Conservation (phyloP, 148 eudicot species). For the Rhododendron simsii region DNA sequence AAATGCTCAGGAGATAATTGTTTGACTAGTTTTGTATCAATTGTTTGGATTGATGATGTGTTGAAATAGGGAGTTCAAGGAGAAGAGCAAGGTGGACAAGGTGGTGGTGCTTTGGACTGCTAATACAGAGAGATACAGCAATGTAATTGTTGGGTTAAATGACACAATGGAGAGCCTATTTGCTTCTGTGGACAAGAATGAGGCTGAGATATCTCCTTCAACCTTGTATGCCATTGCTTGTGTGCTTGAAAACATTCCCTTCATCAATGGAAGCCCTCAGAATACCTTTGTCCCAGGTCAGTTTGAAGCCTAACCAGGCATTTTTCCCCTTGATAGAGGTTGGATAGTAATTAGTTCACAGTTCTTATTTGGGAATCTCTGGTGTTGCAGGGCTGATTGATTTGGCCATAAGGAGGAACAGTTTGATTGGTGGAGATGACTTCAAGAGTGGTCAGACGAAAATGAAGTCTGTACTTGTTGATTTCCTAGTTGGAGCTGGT, state of each 20-base stretch:
- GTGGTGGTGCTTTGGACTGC: slow-evolving; percentile 97
- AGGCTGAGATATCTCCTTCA: slow-evolving; percentile 92
- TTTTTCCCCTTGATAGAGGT: background rate
- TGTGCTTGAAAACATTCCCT: slow-evolving; percentile 78
- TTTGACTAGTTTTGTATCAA: background rate
- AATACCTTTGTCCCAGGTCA: slow-evolving; percentile 95
- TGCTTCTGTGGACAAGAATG: slow-evolving; percentile 75
- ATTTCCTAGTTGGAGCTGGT: slow-evolving; percentile 99
- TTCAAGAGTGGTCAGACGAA: slow-evolving; percentile 99
- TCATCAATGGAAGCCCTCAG: slow-evolving; percentile 98
- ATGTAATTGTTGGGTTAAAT: slow-evolving; percentile 79
- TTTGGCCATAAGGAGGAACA: slow-evolving; percentile 75
- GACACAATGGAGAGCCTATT: slow-evolving; percentile 77
- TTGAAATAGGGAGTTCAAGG: slow-evolving; percentile 78
- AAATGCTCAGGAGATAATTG: background rate
- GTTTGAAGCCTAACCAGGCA: background rate
- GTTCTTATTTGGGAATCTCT: background rate
- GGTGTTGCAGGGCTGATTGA: slow-evolving; percentile 61
- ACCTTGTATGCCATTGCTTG: slow-evolving; percentile 88
- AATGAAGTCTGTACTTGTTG: slow-evolving; percentile 96
- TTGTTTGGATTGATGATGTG: background rate
- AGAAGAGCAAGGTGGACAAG: slow-evolving; percentile 84
- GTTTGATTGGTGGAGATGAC: slow-evolving; percentile 96
- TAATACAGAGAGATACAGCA: slow-evolving; percentile 95
- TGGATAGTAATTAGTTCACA: background rate